Percentiles rank a stretch among this genome's conserved stretches.
These are phyloP conservation scores for Fusarium mangiferae DNA, from an alignment of 2,329 filamentous ascomycete species.

Conservation along the genomic window DNA sequence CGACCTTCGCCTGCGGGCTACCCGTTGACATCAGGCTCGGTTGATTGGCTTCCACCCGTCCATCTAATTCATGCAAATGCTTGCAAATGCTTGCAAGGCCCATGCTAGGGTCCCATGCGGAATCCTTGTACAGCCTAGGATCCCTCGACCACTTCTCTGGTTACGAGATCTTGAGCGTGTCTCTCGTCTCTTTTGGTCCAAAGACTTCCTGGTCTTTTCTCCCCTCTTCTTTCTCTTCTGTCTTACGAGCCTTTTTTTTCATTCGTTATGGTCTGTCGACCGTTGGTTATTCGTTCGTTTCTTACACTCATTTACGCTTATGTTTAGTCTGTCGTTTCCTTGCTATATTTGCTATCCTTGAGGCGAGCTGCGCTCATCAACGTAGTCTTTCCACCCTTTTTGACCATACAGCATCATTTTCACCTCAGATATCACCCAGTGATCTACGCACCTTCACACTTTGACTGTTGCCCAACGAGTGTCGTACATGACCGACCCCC, in stretches of 20 bases:
- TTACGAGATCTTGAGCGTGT: conserved; percentile 25
- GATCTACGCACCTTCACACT: conserved; percentile 23
- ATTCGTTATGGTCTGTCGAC: conserved; percentile 19
- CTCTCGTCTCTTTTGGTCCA: conserved; percentile 26
- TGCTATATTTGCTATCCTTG: conserved; percentile 21
- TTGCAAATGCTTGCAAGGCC: conserved; percentile 39
- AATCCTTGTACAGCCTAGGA: conserved; percentile 19
- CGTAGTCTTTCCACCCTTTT: conserved; percentile 30
- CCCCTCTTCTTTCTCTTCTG: conserved; percentile 24
- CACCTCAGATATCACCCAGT: conserved; percentile 1
- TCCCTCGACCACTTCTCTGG: conserved; percentile 33
- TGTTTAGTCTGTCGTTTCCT: conserved; percentile 22
- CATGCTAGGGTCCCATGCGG: conserved; percentile 19
- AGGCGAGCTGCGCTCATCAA: conserved; percentile 42
- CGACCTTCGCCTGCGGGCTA: conserved; percentile 24
- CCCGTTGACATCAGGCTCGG: conserved; percentile 12
- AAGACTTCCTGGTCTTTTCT: conserved; percentile 21
- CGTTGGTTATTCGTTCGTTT: conserved; percentile 33
- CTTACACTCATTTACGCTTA: conserved; percentile 25
- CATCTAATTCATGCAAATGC: conserved; percentile 41
- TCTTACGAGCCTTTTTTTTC: conserved; percentile 15
- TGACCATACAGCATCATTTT: background rate
- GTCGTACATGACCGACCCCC: conserved; percentile 25
- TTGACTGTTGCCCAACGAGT: conserved; percentile 34
- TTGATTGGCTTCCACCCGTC: conserved; percentile 32